These are phyloP conservation scores for Cryphonectria naterciae DNA, from an alignment of 2,329 filamentous ascomycete species.

Conservation along the genomic window DNA sequence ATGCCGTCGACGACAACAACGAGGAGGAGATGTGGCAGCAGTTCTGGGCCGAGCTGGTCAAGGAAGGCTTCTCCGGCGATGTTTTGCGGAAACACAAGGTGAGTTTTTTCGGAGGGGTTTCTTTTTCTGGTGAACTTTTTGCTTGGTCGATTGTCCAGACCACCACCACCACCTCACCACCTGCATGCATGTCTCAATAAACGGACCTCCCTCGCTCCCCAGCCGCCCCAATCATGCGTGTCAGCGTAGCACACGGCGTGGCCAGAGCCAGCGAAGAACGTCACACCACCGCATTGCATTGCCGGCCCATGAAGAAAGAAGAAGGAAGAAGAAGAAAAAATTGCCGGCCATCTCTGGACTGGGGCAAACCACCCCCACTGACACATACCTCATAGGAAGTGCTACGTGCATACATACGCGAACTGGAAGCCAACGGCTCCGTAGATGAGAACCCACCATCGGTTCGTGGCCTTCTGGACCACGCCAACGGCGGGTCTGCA, in stretches of 20 bases:
- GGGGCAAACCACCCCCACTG: constrained; percentile 3
- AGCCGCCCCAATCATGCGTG: constrained; percentile 13
- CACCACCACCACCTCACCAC: constrained; percentile 7
- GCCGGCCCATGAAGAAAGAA: background rate
- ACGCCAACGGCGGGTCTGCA: constrained; percentile 31
- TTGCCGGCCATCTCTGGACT: background rate
- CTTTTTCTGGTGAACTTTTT: background rate
- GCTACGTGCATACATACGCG: constrained; percentile 63
- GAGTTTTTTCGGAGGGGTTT: background rate
- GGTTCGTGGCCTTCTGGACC: constrained; percentile 58
- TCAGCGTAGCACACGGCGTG: constrained; percentile 21
- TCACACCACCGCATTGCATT: constrained; percentile 10
- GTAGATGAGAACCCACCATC: constrained; percentile 51
- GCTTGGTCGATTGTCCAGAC: background rate
- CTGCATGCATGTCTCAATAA: constrained; percentile 20
- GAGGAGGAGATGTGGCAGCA: constrained; percentile 61
- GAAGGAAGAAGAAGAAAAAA: too few species aligned
- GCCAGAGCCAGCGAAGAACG: constrained; percentile 30
- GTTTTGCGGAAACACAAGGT: constrained; percentile 63
- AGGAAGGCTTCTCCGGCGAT: constrained; percentile 61
- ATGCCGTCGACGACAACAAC: constrained; percentile 45
- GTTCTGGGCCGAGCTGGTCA: constrained; percentile 61
- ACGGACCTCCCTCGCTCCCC: background rate
- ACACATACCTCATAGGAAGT: constrained; percentile 52
- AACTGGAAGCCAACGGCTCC: constrained; percentile 56